phyloP scores from a whole-genome alignment of 2,329 filamentous ascomycete genomes.

The Monilinia fructicola region DNA sequence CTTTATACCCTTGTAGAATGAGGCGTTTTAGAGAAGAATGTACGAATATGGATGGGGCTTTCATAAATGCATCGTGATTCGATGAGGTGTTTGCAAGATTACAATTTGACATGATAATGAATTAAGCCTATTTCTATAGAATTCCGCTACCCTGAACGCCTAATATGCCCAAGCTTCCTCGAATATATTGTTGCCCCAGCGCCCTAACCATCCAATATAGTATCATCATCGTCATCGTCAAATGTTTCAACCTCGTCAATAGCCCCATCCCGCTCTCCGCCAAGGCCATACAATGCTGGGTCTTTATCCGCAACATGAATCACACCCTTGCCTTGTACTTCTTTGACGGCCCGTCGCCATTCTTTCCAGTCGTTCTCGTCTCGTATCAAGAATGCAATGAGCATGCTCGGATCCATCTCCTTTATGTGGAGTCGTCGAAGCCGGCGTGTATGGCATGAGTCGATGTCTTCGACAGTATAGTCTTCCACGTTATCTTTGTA shows the following conservation, averaged over 20 bases:
- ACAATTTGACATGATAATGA: neutral
- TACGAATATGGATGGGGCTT: neutral
- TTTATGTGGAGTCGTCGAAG: conserved; percentile 78
- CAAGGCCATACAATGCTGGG: conserved; percentile 53
- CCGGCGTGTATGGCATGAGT: conserved; percentile 83
- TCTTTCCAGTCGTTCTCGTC: conserved; percentile 79
- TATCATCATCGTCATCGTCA: conserved; percentile 59
- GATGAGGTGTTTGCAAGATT: neutral
- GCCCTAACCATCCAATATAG: conserved; percentile 37
- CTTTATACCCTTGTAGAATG: conserved; percentile 23
- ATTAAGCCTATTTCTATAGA: conserved; percentile 11
- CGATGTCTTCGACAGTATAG: conserved; percentile 71
- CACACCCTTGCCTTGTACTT: conserved; percentile 78
- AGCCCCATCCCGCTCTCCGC: conserved; percentile 64
- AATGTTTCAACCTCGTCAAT: conserved; percentile 89
- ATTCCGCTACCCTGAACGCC: conserved; percentile 11
- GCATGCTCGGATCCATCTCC: conserved; percentile 98
- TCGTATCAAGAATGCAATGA: conserved; percentile 87
- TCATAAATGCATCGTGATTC: neutral
- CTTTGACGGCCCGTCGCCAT: conserved; percentile 75
- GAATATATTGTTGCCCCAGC: neutral
- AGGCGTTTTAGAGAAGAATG: conserved; percentile 20
- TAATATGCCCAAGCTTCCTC: neutral
- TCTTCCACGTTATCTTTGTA: conserved; percentile 56
- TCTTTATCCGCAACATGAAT: conserved; percentile 79